Base-by-base conservation (phyloP, 768 basidiomycete species). In the Amanita fuliginea region DNA sequence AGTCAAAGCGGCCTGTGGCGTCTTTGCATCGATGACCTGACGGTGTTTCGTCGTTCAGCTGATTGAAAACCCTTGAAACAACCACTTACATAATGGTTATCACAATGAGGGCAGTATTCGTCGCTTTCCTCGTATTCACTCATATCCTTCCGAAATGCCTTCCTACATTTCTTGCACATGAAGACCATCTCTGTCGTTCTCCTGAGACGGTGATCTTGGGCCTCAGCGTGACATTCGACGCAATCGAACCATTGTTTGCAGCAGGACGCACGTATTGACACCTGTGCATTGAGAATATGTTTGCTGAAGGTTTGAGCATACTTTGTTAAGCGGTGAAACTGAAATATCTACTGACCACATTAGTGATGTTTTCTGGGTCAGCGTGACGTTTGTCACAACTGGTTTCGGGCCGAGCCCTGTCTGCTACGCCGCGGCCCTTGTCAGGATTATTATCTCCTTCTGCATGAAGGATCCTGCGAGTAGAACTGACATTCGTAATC, bases 191-290 rank as follows among this genome's bases (percentile, higher is more conserved):
- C 96, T 36, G 73, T 72, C 49, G 88, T 88, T 65, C 80, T 85
- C 6, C 66, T 62, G 26, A 99, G 71, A 1, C 54, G 58, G 58
- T 99, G 95, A 47, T 77, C 78, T 61, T 90, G 78, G 1, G 73
- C 61, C 57, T 96, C 95, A 0, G 80, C 88, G 61, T 99, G 95
- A 63, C 96, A 99, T 68, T 97, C 84, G 2, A 93, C 71, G 60
- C 95, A 98, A 71, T 99, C 96, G 61, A 80, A 98, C 94, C 95
- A 99, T 58, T 83, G 85, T 64, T 89, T 87, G 79, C 96, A 98
- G 67, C 96, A 98, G 3, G 94, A 93, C 4, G 95, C 91, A 22
- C 95, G 85, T 57, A 99, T 89, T 33, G 94, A 77, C 19, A 96
- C 96, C 68, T 98, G 95, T 0, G 89, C 90, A 66, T 99, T 99